Conservation (phyloP, 257 asterid species). For the Mentha longifolia region DNA sequence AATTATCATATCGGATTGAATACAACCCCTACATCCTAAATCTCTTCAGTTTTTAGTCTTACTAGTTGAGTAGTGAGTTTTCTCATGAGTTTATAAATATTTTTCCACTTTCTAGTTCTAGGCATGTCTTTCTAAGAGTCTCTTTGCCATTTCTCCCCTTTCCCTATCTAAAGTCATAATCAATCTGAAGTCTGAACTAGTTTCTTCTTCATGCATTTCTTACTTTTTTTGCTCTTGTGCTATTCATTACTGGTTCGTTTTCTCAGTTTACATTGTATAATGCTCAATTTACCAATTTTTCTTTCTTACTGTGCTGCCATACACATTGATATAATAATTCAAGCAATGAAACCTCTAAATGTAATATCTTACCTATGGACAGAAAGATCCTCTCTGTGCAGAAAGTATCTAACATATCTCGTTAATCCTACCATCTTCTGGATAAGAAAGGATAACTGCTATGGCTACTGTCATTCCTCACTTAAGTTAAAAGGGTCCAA, state of each 20-base stretch:
- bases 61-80: too few species aligned
- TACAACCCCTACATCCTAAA: too few species aligned
- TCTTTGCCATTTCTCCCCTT: background rate
- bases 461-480: too few species aligned
- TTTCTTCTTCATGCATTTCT: background rate
- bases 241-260: background rate
- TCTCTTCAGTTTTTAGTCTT: conserved; percentile 16
- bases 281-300: too few species aligned
- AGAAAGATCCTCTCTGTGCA: conserved; percentile 82
- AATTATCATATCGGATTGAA: too few species aligned
- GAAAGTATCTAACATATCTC: conserved; percentile 49
- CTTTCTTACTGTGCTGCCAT: background rate
- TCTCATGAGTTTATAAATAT: too few species aligned
- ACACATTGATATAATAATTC: background rate
- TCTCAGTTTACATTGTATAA: background rate
- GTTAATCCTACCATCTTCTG: background rate
- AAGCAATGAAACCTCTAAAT: too few species aligned
- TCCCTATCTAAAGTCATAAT: background rate
- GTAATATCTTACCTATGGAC: too few species aligned
- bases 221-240: background rate
- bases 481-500: too few species aligned
- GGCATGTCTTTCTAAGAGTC: background rate
- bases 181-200: background rate
- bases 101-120: background rate
- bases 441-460: background rate